Base-by-base conservation (phyloP, 2,329 filamentous ascomycete species). In the Penicillium freii region DNA sequence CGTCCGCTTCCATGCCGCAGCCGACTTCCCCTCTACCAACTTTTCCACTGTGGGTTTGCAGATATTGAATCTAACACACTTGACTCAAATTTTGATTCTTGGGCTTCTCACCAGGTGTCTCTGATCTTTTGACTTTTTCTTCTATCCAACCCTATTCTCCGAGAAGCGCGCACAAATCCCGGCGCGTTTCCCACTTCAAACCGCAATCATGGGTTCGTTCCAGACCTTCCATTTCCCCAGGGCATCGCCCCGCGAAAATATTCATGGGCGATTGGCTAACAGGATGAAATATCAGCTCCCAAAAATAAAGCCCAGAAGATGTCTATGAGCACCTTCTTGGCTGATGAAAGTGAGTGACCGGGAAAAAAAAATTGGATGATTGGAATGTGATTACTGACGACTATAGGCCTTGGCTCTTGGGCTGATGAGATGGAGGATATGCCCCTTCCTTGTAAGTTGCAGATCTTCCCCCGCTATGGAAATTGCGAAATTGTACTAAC, bases 381-480 rank as follows among this genome's bases (percentile, higher is more conserved):
- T 31, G 29, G 10, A 29, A 48, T 39, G 53, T 56, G 58, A 58
- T 60, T 62, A 63, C 61, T 69, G 63, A 74, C 74, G 60, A 72
- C 33, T 21, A 62, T 71, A 89, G 87, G 84, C 71, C 83, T 88
- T 73, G 92, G 93, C 73, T 97, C 94, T 68, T 99, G 94, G 94
- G 94, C 94, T 71, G 95, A 99, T 80, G 94, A 99, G 76, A 96
- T 99, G 81, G 94, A 99, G 78, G 92, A 96, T 72, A 81, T 83
- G 77, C 84, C 84, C 62, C 84, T 90, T 65, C 85, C 87, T 76
- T 81, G 90, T 93, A 83, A 81, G 87, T 80, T 57, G 7, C 53
- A 50, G 40, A 52, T 58, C 55, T 57, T 43, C 51, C 58, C 44
- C 51, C 51, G 57, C 45, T 45, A 49, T 50, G 55, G 27, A 53